Conservation (phyloP, 2,329 filamentous ascomycete species). For the Aspergillus sp. region DNA sequence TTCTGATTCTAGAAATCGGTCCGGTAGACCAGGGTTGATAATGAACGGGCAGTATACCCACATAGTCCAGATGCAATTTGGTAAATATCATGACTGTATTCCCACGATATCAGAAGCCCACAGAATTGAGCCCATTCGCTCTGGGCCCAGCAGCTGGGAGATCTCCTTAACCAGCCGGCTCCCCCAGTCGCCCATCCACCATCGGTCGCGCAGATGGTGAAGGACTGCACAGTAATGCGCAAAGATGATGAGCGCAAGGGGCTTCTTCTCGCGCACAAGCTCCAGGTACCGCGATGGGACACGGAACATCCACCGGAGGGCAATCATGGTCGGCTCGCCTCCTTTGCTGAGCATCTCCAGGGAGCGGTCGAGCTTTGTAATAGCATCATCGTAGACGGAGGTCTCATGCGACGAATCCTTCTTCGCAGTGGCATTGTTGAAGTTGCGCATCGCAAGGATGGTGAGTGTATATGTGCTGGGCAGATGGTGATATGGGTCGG, state of each 20-base stretch:
- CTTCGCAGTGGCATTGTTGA: not conserved
- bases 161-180: conserved; percentile 9
- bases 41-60: no score
- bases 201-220: conserved; percentile 12
- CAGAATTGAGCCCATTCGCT: not conserved
- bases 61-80: no score
- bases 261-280: not conserved
- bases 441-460: conserved; percentile 7
- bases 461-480: conserved; percentile 10
- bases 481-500: conserved; percentile 1
- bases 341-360: conserved; percentile 10
- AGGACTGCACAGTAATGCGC: conserved; percentile 14
- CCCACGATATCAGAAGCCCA: conserved; percentile 7
- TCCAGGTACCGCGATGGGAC: conserved; percentile 4
- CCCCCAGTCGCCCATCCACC: conserved; percentile 14
- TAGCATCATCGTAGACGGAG: conserved; percentile 3
- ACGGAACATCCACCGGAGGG: conserved; percentile 8
- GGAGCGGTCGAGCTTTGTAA: conserved; percentile 3
- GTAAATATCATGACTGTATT: not conserved
- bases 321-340: conserved; percentile 6
- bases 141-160: conserved; percentile 15
- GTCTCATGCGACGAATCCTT: not conserved
- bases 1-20: no score
- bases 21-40: no score
- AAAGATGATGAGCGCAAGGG: conserved; percentile 10